phyloP scores from a whole-genome alignment of 2,329 filamentous ascomycete genomes.

The Fusarium sp. region DNA sequence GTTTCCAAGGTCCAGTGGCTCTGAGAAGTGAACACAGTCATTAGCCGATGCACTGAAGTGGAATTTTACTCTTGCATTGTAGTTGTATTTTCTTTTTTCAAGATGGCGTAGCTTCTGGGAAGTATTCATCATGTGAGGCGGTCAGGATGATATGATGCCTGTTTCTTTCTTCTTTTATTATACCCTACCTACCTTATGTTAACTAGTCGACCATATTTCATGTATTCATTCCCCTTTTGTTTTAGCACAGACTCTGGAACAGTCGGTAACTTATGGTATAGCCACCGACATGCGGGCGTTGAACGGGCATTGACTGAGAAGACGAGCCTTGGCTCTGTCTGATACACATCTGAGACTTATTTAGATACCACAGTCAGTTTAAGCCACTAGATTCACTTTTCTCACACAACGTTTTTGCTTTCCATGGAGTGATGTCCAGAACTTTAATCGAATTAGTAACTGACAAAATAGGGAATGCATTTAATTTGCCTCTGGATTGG shows the following conservation, averaged over 20 bases:
- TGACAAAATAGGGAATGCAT: neutral
- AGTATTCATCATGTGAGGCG: conserved; percentile 36
- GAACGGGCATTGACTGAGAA: neutral
- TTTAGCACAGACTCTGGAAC: conserved; percentile 20
- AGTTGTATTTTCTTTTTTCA: conserved; percentile 7
- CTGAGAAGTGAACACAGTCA: conserved; percentile 50
- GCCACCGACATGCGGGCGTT: conserved; percentile 21
- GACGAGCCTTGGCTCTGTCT: conserved; percentile 11
- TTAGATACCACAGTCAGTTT: conserved; percentile 13
- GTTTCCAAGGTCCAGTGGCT: conserved; percentile 65
- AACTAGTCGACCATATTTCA: conserved; percentile 25
- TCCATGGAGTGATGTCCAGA: neutral
- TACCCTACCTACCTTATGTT: conserved; percentile 31
- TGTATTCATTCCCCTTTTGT: conserved; percentile 17
- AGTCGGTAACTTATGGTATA: conserved; percentile 4
- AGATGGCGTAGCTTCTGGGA: conserved; percentile 40
- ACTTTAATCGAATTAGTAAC: neutral
- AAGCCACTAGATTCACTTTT: conserved; percentile 9
- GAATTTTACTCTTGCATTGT: conserved; percentile 13
- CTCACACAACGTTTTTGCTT: neutral
- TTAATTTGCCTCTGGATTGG: neutral
- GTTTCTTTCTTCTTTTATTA: conserved; percentile 33
- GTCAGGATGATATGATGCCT: conserved; percentile 36
- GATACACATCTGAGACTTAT: conserved; percentile 17
- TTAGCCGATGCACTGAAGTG: conserved; percentile 15